Base-by-base conservation (phyloP, 768 basidiomycete genomes). In the Pleurotus pulmonarius region DNA sequence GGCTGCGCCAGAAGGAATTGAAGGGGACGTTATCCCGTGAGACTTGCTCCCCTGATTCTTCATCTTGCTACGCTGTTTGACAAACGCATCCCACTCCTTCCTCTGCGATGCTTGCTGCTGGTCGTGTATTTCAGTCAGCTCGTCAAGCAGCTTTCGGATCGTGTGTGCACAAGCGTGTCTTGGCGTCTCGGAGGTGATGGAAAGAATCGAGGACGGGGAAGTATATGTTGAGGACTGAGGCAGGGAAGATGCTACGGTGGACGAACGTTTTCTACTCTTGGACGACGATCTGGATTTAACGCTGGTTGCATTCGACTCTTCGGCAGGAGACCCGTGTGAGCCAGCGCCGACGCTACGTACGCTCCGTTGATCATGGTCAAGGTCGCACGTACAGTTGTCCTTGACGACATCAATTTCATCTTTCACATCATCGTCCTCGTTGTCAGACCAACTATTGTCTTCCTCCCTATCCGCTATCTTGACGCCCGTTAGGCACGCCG, bases 41-140 rank as follows among this genome's bases (percentile, higher is more conserved):
- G 37, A 1, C 44, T 66, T 68, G 2, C 64, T 62, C 56, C 76
- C 74, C 9, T 67, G 60, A 18, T 72, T 62, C 62, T 71, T 74
- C 47, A 71, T 74, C 61, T 80, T 83, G 61, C 70, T 82, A 49
- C 88, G 75, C 61, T 88, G 83, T 59, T 81, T 85, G 15, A 98
- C 83, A 67, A 95, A 98, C 0, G 75, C 80, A 58, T 96, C 93
- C 96, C 97, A 98, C 55, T 90, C 91, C 59, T 83, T 83, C 55
- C 86, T 76, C 60, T 83, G 86, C 7, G 76, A 63, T 1, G 73
- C 71, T 64, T 98, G 94, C 37, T 85, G 83, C 61, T 83, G 72
- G 63, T 97, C 94, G 64, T 98, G 94, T 9, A 91, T 87, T 60
- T 82, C 82, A 4, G 84, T 94, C 46, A 97, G 77, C 66, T 88